Evolutionary conservation across 2,329 filamentous ascomycete genomes (phyloP).

Genomic region (Blumeria graminis): DNA sequence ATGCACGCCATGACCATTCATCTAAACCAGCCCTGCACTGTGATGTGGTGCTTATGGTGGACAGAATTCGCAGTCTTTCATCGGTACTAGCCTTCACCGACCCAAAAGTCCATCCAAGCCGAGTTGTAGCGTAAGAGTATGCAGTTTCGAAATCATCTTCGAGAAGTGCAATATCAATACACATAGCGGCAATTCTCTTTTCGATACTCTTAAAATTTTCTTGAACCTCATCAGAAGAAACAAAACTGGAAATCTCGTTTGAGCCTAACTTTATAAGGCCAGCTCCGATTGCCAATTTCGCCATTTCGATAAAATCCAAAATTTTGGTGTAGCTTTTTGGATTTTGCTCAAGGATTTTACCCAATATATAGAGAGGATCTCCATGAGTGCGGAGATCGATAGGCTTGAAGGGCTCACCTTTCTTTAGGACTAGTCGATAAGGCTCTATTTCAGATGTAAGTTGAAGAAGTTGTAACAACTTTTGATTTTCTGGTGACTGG

Average conservation of each 20-base stretch:
- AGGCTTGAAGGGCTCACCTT: slow-evolving; percentile 58
- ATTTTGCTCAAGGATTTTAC: slow-evolving; percentile 55
- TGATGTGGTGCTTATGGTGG: slow-evolving; percentile 4
- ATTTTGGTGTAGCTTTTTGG: slow-evolving; percentile 47
- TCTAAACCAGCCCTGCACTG: slow-evolving; percentile 4
- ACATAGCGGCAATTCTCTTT: slow-evolving; percentile 53
- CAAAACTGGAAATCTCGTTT: neutral
- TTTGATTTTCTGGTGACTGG: slow-evolving; percentile 25
- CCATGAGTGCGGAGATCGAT: slow-evolving; percentile 53
- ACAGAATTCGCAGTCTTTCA: neutral
- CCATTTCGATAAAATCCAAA: slow-evolving; percentile 48
- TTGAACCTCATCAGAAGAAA: neutral
- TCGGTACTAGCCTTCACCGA: slow-evolving; percentile 8
- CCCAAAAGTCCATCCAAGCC: slow-evolving; percentile 24
- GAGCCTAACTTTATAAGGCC: slow-evolving; percentile 19
- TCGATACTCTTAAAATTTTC: slow-evolving; percentile 19
- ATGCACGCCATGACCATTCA: slow-evolving; percentile 50
- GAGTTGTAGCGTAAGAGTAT: slow-evolving; percentile 59
- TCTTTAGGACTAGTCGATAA: slow-evolving; percentile 55
- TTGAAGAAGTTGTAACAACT: slow-evolving; percentile 38
- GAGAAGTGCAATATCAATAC: slow-evolving; percentile 48
- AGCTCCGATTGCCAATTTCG: slow-evolving; percentile 37
- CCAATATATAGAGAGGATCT: slow-evolving; percentile 50
- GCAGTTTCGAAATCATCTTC: slow-evolving; percentile 72
- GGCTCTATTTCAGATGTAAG: slow-evolving; percentile 54